Conservation (phyloP, 2,329 filamentous ascomycete species). For the Monilinia laxa region DNA sequence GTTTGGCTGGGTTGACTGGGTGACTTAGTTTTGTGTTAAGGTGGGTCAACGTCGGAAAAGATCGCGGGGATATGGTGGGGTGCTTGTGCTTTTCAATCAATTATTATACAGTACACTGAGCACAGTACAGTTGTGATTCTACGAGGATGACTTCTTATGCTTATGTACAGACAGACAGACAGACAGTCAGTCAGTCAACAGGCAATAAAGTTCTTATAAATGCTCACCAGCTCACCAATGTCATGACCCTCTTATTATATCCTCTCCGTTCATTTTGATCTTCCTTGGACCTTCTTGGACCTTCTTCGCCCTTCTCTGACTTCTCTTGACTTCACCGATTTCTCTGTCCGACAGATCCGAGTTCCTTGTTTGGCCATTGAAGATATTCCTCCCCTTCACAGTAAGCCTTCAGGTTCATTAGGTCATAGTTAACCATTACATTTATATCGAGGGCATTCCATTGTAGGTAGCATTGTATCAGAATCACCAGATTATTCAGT, state of each 20-base stretch:
- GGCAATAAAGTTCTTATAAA: not conserved
- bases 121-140: no score
- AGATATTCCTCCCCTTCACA: not conserved
- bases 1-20: no score
- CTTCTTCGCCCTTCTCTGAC: not conserved
- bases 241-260: not conserved
- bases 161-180: no score
- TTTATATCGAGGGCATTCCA: not conserved
- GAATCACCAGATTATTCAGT: not conserved
- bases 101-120: no score
- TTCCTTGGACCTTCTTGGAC: not conserved
- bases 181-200: no score
- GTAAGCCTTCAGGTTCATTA: not conserved
- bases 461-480: not conserved
- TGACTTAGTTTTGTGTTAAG: not conserved
- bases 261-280: not conserved
- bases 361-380: not conserved
- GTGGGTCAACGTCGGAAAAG: conserved; percentile 10
- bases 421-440: not conserved
- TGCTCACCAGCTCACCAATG: not conserved
- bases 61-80: conserved; percentile 16
- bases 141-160: no score
- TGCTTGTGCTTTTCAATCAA: not conserved
- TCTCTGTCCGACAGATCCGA: not conserved
- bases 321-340: not conserved